These are phyloP conservation scores for Zymoseptoria ardabiliae DNA, from an alignment of 2,329 filamentous ascomycete genomes.

Conservation along the genomic window DNA sequence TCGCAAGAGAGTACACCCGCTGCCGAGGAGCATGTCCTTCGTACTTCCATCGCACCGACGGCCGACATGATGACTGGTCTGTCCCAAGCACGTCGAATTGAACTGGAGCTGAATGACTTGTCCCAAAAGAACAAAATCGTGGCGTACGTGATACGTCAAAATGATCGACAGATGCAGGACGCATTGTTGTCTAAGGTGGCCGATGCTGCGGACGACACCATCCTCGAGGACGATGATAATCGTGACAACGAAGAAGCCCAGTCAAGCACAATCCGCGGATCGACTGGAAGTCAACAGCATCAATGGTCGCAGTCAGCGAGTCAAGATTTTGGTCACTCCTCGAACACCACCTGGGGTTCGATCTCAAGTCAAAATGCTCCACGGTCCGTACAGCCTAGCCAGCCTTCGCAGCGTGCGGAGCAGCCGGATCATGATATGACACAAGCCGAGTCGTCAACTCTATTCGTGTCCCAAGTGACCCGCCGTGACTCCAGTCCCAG, in stretches of 20 bases:
- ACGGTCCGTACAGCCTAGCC: neutral
- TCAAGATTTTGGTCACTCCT: neutral
- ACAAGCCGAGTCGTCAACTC: neutral
- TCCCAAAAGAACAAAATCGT: neutral
- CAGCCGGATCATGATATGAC: neutral
- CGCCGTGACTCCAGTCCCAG: neutral
- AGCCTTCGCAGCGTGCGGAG: neutral
- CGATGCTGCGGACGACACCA: neutral
- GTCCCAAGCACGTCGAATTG: neutral
- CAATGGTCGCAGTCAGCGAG: neutral
- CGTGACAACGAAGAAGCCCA: neutral
- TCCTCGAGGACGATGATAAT: neutral
- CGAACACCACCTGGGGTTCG: neutral
- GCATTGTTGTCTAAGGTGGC: neutral
- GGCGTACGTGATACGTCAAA: neutral
- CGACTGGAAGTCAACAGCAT: neutral
- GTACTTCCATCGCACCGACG: neutral
- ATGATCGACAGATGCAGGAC: neutral
- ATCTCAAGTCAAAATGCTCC: neutral
- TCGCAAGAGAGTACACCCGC: neutral
- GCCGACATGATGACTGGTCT: neutral
- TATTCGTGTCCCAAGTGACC: neutral
- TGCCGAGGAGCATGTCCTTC: neutral
- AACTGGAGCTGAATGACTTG: neutral
- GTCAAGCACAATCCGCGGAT: neutral